Evolutionary conservation across 176 grass and related monocot genomes (phyloP), one percentile per base, ranked within the genome.

Genomic region (Oryza meyeriana): DNA sequence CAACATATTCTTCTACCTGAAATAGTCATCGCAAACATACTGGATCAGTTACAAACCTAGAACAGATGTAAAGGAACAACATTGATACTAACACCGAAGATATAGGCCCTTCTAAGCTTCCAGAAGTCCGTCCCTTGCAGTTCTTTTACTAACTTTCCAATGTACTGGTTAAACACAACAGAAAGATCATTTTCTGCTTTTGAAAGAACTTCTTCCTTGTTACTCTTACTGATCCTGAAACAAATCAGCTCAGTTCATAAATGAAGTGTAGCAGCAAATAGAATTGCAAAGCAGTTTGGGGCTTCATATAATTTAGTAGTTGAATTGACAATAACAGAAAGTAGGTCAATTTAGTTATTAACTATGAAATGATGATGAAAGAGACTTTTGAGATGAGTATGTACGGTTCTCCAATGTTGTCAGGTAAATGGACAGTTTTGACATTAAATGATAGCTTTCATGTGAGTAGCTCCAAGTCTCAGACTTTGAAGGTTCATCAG

Each of bases 41-140:
- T 28, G 27, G 24, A 58, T 75, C 24, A 65, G 27, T 28, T 67
- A 66, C 38, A 78, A 75, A 38, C 31, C 65, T 48, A 83, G 63
- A 71, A 50, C 10, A 69, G 22, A 62, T 78, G 61, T 71, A 83
- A 69, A 85, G 72, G 67, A 67, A 80, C 22, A 35, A 39, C 8
- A 7, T 62, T 12, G 14, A 69, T 83, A 84, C 92, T 88, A 76
- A 98, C 95, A 78, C 85, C 95, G 84, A 89, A 91, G 52, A 92
- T 95, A 80, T 98, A 98, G 61, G 95, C 84, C 59, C 95, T 88
- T 91, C 95, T 93, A 17, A 98, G 95, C 87, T 93, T 98, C 95
- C 92, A 98, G 84, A 98, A 98, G 82, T 98, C 95, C 2, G 92
- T 93, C 61, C 95, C 95, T 65, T 91, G 84, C 69, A 98, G 84